Conservation (phyloP, 768 basidiomycete genomes). For the Boletus pseudopeckii region DNA sequence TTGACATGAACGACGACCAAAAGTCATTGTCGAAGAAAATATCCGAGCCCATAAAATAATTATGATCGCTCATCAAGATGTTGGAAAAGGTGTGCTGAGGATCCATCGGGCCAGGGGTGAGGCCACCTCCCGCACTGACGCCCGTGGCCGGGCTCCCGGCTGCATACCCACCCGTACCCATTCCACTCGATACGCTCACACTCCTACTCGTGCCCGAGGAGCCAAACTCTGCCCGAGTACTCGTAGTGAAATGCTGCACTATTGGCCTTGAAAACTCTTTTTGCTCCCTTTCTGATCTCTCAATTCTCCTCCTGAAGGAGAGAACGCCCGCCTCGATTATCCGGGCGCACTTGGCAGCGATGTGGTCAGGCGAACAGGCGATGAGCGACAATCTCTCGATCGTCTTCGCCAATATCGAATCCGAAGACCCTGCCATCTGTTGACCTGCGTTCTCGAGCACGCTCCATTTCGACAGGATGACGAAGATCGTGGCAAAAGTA, state of each 20-base stretch:
- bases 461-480: conserved; percentile 43
- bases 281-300: conserved; percentile 20
- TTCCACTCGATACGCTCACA: conserved; percentile 15
- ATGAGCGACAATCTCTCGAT: conserved; percentile 35
- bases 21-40: conserved; percentile 42
- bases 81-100: conserved; percentile 21
- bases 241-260: conserved; percentile 20
- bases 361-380: conserved; percentile 39
- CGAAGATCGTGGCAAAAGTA: conserved; percentile 40
- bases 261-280: conserved; percentile 19
- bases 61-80: conserved; percentile 25
- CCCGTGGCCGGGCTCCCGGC: conserved; percentile 3
- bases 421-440: conserved; percentile 38
- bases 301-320: conserved; percentile 29
- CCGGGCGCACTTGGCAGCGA: conserved; percentile 41
- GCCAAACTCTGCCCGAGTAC: conserved; percentile 15
- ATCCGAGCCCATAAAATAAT: conserved; percentile 35
- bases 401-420: conserved; percentile 33
- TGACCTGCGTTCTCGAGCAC: conserved; percentile 33
- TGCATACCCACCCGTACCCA: conserved; percentile 12
- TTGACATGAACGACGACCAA: conserved; percentile 42
- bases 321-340: conserved; percentile 34
- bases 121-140: neutral
- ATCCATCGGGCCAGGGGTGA: conserved; percentile 9
- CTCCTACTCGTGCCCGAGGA: conserved; percentile 16